Base-by-base conservation (phyloP, 1,139 yeast genomes). In the Saccharomyces pastorianus region DNA sequence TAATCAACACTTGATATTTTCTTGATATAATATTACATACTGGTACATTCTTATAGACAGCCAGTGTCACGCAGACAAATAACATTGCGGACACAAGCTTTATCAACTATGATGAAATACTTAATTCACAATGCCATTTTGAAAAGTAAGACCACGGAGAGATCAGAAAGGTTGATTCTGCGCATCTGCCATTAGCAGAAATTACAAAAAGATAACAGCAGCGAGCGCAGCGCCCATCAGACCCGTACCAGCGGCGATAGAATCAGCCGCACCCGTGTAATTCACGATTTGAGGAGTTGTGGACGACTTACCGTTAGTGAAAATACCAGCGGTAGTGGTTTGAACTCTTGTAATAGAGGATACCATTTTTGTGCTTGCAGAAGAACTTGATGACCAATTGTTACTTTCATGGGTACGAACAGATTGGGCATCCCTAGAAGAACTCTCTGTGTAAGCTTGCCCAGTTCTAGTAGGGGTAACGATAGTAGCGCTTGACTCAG, bases 171-270 rank as follows among this genome's bases (percentile, higher is more conserved):
- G 17, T 44, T 23, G 28, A 4, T 11, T 14, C 6, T n/a, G 11
- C 9, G 14, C 7, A 20, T 8, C 23, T 6, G 17, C 4, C 7
- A 13, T 29, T 32, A n/a, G 8, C 41, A 32, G 6, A 28, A 13
- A 6, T 48, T 53, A 55, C 51, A 55, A 53, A 26, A 55, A 49
- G 42, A 55, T 47, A 51, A 55, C 54, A 11, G 41, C 28, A 8
- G 49, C 49, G 11, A 27, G 25, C 13, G 49, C 49, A 9, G 54
- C 57, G 23, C 55, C 57, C 51, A 55, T 55, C 47, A 55, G 29
- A 53, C 57, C 57, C 46, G 54, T 53, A 44, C 34, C 53, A 42
- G 54, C 54, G 51, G 53, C 53, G 49, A 47, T 52, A 42, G 57
- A 55, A 53, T 55, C 55, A 20, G 47, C 48, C 4, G 32, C 29